Evolutionary conservation across 129 eudicot genomes (phyloP), one percentile per base, ranked within the genome.

Genomic region (Chrysanthemum lavandulifolium): DNA sequence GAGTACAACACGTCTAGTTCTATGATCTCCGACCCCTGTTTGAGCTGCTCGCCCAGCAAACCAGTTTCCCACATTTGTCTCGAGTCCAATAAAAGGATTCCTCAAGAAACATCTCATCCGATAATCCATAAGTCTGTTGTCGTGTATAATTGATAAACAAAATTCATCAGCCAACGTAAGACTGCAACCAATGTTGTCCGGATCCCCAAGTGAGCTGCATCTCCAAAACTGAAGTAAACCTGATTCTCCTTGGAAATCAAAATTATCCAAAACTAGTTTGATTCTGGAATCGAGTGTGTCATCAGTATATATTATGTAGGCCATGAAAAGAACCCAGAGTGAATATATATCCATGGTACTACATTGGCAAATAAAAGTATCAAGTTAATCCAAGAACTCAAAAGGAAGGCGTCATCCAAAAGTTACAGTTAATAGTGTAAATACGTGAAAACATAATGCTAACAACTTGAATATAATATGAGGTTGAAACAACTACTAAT

Each of bases 171-270:
- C 10, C 40, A 67, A 48, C 1, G 2, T 49, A 4, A 67, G 57
- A 48, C 23, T 21, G 56, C 10, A 21, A 1, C 72, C 59, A 21
- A 3, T 49, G 3, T 67, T 13, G 40, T 67, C 54, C 5, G 57
- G 5, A 49, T 16, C 10, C 19, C 9, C 2, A 45, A 10, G 5
- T 45, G 13, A 1, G 15, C 5, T 49, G 36, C 58, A 23, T 23
- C 5, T 18, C 72, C 72, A 67, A 67, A 21, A 67, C 58, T 67
- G 47, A 67, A 67, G 59, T 13, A 67, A 19, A 13, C 72, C 72
- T 25, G 59, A 21, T 40, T 67, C 56, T 8, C 7, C 13, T 11
- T 10, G 9, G 57, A 49, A 48, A 19, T 49, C 51, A 67, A 10
- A 67, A 1, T 21, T 50, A 4, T 2, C 0, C 10, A 67, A 23